Percentiles rank a stretch among this genome's conserved stretches.
Conservation (phyloP, 371 early-diverging fungal genomes). For the Mucor racemosus region DNA sequence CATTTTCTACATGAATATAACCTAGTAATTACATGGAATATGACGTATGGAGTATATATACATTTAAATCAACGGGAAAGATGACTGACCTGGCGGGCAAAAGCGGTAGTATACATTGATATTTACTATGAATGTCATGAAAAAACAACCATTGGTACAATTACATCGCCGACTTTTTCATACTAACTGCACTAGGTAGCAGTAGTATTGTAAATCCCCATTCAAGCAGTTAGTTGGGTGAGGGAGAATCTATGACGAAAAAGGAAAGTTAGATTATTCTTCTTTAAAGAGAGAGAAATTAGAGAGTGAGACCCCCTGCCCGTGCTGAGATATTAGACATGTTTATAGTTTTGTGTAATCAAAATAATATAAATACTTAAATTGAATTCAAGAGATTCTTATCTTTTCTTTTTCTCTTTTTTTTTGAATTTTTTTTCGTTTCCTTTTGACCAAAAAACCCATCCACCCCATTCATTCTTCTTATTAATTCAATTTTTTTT, state of each 20-base stretch:
- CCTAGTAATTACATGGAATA: neutral
- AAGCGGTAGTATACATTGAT: conserved; percentile 23
- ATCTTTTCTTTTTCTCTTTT: conserved; percentile 10
- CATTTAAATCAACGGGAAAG: conserved; percentile 23
- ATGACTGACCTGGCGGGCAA: conserved; percentile 31
- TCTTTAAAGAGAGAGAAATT: conserved; percentile 2
- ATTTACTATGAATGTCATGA: neutral
- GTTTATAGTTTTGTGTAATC: conserved; percentile 4
- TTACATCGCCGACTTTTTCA: conserved; percentile 16
- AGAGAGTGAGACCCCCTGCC: conserved; percentile 15
- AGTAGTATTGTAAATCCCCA: conserved; percentile 28
- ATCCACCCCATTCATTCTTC: conserved; percentile 15
- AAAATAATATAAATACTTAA: conserved; percentile 13
- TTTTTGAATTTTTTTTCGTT: conserved; percentile 8
- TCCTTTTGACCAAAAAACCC: conserved; percentile 17
- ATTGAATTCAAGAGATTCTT: neutral
- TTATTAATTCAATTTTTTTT: conserved; percentile 5
- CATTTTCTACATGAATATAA: neutral
- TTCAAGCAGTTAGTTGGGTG: neutral
- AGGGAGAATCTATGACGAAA: conserved; percentile 9
- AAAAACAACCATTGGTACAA: conserved; percentile 26
- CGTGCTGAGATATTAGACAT: conserved; percentile 18
- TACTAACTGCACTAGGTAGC: conserved; percentile 24
- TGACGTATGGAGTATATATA: neutral
- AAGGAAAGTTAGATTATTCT: conserved; percentile 21